phyloP scores from a whole-genome alignment of 768 basidiomycete genomes.

The Mycena capillaripes region DNA sequence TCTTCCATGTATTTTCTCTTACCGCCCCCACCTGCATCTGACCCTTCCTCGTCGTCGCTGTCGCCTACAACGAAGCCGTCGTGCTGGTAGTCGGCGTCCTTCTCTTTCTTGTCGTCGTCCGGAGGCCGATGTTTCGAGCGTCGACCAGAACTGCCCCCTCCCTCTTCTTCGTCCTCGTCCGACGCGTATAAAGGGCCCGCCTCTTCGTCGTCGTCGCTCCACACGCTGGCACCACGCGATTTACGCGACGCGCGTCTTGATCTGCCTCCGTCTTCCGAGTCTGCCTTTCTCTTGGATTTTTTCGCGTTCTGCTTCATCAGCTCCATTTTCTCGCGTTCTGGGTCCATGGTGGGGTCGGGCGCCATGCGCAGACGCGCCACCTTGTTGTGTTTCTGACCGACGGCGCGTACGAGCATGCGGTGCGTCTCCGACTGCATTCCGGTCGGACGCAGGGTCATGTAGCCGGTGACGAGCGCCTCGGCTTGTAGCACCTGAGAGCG shows the following conservation, averaged over 20 bases:
- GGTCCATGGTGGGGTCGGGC: constrained; percentile 82
- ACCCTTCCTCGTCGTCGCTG: constrained; percentile 74
- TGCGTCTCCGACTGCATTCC: constrained; percentile 94
- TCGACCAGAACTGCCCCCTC: constrained; percentile 52
- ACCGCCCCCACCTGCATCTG: constrained; percentile 55
- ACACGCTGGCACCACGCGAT: constrained; percentile 56
- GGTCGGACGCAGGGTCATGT: constrained; percentile 87
- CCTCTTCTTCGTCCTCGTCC: constrained; percentile 70
- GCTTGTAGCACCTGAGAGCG: constrained; percentile 89
- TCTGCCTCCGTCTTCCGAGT: constrained; percentile 64
- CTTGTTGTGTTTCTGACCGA: constrained; percentile 88
- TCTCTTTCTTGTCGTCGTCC: constrained; percentile 63
- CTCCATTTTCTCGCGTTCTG: constrained; percentile 81
- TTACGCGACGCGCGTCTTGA: constrained; percentile 62
- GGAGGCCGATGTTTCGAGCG: constrained; percentile 62
- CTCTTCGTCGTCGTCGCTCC: constrained; percentile 80
- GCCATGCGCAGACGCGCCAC: constrained; percentile 84
- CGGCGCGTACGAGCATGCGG: constrained; percentile 88
- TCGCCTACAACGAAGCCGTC: constrained; percentile 91
- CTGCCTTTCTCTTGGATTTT: constrained; percentile 72
- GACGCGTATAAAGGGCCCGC: constrained; percentile 62
- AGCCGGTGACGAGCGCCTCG: constrained; percentile 86
- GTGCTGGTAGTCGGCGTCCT: constrained; percentile 80
- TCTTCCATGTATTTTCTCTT: constrained; percentile 54
- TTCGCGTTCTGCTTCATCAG: constrained; percentile 73